Evolutionary conservation across 495 filamentous ascomycete genomes (phyloP).

Genomic region (Chlorociboria aeruginascens): DNA sequence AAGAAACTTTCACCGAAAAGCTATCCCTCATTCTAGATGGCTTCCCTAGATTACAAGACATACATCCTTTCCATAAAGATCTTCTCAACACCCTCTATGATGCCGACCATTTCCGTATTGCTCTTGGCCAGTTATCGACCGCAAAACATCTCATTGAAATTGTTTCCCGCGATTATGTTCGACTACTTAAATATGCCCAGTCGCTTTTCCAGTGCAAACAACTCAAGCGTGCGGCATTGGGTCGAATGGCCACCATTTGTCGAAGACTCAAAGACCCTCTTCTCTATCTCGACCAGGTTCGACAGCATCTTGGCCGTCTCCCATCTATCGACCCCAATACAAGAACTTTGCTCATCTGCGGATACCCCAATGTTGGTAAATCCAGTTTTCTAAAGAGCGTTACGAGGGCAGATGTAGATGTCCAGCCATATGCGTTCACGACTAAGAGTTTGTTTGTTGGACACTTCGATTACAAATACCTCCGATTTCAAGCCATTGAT

Average conservation of each 20-base stretch:
- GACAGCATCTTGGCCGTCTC: constrained; percentile 93
- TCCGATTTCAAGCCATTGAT: constrained; percentile 77
- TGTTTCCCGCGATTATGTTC: constrained; percentile 86
- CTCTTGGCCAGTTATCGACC: constrained; percentile 88
- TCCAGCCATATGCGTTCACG: constrained; percentile 97
- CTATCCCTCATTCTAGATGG: constrained; percentile 78
- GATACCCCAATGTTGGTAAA: constrained; percentile 97
- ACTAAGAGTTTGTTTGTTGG: constrained; percentile 96
- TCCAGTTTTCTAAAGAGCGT: constrained; percentile 86
- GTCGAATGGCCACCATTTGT: constrained; percentile 94
- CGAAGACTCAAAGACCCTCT: constrained; percentile 88
- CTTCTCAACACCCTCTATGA: constrained; percentile 60
- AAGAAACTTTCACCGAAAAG: constrained; percentile 93
- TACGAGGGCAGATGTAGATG: constrained; percentile 90
- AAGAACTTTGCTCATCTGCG: constrained; percentile 85
- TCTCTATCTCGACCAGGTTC: constrained; percentile 91
- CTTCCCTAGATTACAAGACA: constrained; percentile 88
- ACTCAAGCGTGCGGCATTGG: constrained; percentile 77
- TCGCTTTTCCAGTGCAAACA: constrained; percentile 94
- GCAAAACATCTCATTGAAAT: constrained; percentile 95
- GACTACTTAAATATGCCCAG: constrained; percentile 90
- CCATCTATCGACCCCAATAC: constrained; percentile 98
- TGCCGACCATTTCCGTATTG: constrained; percentile 96
- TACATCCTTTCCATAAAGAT: constrained; percentile 87
- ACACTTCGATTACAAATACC: constrained; percentile 97